phyloP scores from a whole-genome alignment of 1,284 basidiomycete genomes.

The Mycosarcoma maydis region DNA sequence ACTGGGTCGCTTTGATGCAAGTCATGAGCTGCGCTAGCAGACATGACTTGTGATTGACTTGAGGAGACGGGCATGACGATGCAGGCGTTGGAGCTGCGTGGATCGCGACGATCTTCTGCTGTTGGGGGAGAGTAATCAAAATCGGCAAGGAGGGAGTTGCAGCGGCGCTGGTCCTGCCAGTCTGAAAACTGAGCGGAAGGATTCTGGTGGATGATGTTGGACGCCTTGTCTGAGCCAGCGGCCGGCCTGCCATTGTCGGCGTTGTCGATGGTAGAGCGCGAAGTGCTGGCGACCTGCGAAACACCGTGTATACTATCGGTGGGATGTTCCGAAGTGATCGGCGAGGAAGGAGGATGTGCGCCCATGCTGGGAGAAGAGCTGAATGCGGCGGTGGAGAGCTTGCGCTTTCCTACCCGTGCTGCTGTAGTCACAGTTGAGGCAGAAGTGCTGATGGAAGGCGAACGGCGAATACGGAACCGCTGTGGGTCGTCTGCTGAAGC shows the following conservation, averaged over 20 bases:
- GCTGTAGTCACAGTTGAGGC: constrained; percentile 16
- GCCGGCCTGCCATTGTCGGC: constrained; percentile 6
- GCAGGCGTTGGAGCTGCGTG: constrained; percentile 30
- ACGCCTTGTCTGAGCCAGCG: not conserved
- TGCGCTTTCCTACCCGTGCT: constrained; percentile 33
- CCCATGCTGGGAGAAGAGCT: constrained; percentile 36
- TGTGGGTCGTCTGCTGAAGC: constrained; percentile 46
- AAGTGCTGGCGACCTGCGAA: constrained; percentile 27
- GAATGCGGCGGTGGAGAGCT: constrained; percentile 47
- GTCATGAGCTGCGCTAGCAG: constrained; percentile 4
- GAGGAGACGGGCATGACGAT: constrained; percentile 33
- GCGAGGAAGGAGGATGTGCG: constrained; percentile 30
- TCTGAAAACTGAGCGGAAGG: constrained; percentile 20
- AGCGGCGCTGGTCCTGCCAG: constrained; percentile 41
- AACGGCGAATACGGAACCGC: constrained; percentile 34
- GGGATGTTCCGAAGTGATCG: constrained; percentile 30
- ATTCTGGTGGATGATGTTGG: constrained; percentile 8
- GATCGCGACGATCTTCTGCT: constrained; percentile 41
- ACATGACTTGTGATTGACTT: constrained; percentile 7
- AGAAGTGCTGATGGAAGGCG: constrained; percentile 38
- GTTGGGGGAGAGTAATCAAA: constrained; percentile 21
- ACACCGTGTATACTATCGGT: constrained; percentile 15
- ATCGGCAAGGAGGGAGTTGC: constrained; percentile 33
- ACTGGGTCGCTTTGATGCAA: not conserved
- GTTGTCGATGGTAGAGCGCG: constrained; percentile 29